phyloP scores from a whole-genome alignment of 768 basidiomycete genomes.

The Termitomyces sp. region DNA sequence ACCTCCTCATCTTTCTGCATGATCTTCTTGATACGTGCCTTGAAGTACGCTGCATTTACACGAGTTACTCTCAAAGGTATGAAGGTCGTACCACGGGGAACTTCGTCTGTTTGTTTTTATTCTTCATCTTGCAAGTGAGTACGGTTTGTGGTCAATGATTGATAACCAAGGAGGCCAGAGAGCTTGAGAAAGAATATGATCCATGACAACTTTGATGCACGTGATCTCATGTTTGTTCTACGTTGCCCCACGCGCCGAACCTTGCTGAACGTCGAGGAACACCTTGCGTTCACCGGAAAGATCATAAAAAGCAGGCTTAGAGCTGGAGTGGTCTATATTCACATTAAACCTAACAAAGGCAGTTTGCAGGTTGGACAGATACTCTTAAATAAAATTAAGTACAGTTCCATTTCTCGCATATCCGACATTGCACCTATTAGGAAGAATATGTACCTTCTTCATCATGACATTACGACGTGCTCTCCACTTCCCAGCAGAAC shows the following conservation, averaged over 20 bases:
- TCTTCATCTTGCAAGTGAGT: conserved; percentile 54
- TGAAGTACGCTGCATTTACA: conserved; percentile 1
- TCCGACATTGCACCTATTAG: not conserved
- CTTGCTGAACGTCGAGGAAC: too few relatives aligned
- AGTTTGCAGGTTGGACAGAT: not conserved
- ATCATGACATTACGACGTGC: not conserved
- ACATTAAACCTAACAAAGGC: not conserved
- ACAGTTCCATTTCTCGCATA: not conserved
- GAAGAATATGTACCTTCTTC: not conserved
- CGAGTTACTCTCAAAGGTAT: not conserved
- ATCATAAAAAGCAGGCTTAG: not conserved
- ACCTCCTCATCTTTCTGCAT: conserved; percentile 99
- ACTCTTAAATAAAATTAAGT: not conserved
- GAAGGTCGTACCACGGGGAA: conserved; percentile 72
- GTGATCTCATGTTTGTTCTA: not conserved
- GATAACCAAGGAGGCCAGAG: not conserved
- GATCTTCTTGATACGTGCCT: conserved; percentile 98
- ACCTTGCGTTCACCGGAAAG: not conserved
- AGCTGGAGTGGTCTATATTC: too few relatives aligned
- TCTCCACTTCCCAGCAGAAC: not conserved
- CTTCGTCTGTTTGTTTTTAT: conserved; percentile 87
- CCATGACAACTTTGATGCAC: conserved; percentile 7
- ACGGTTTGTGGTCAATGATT: not conserved
- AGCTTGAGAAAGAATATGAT: not conserved
- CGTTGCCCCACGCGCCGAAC: conserved; percentile 1